Evolutionary conservation across 768 basidiomycete species (phyloP).

Genomic region (Phaeotremella fagi): DNA sequence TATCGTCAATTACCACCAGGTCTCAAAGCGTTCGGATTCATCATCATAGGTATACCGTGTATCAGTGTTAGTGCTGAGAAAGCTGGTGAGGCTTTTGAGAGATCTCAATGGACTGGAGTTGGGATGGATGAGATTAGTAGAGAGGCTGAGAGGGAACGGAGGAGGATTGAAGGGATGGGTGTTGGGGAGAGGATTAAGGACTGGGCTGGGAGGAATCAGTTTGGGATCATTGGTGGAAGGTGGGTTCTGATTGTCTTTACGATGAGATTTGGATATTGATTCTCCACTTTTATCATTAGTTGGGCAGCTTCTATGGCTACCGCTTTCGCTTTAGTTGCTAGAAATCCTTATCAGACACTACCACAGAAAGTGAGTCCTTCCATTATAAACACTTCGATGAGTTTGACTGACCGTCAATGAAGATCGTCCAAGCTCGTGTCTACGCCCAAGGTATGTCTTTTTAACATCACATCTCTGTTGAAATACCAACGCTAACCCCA

Average conservation of each 20-base stretch:
- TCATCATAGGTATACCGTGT: slow-evolving; percentile 32
- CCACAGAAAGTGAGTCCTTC: slow-evolving; percentile 39
- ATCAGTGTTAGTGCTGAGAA: slow-evolving; percentile 43
- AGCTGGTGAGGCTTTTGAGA: slow-evolving; percentile 41
- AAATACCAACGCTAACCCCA: background rate
- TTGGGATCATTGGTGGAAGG: slow-evolving; percentile 39
- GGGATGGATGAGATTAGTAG: slow-evolving; percentile 35
- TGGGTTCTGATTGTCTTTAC: slow-evolving; percentile 16
- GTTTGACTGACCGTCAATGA: background rate
- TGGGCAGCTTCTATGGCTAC: slow-evolving; percentile 44
- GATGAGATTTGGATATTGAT: background rate
- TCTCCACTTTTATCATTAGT: slow-evolving; percentile 5
- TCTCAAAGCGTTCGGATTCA: slow-evolving; percentile 39
- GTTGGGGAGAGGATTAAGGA: slow-evolving; percentile 30
- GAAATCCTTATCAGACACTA: slow-evolving; percentile 37
- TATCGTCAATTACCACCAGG: slow-evolving; percentile 38
- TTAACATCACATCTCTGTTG: background rate
- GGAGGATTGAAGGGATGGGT: slow-evolving; percentile 33
- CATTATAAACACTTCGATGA: background rate
- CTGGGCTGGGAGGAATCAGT: slow-evolving; percentile 42
- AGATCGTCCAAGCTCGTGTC: slow-evolving; percentile 49
- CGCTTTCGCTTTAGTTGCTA: slow-evolving; percentile 36
- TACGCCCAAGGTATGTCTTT: slow-evolving; percentile 40
- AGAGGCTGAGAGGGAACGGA: slow-evolving; percentile 18
- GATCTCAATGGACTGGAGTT: slow-evolving; percentile 34